Conservation (phyloP, 352 stramenopile species). For the Globisporangium nagaii region DNA sequence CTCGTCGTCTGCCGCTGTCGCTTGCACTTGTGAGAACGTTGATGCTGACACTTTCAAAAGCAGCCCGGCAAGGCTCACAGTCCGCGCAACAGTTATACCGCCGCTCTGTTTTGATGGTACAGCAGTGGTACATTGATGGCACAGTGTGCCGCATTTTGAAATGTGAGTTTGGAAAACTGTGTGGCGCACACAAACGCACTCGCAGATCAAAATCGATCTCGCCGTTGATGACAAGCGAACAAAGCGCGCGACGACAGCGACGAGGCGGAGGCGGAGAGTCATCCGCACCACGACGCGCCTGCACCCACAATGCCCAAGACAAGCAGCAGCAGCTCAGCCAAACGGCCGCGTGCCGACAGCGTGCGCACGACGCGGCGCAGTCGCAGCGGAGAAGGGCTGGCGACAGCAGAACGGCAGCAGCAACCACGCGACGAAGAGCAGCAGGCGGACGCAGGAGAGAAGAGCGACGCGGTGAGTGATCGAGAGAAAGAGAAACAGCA, state of each 20-base stretch:
- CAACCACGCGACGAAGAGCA: too few species aligned
- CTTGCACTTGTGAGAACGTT: conserved; percentile 5
- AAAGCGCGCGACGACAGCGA: background rate
- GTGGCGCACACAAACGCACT: too few species aligned
- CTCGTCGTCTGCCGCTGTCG: background rate
- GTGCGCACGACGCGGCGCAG: background rate
- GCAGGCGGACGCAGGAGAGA: background rate
- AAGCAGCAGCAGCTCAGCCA: background rate
- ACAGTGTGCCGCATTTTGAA: background rate
- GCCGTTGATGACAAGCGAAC: background rate
- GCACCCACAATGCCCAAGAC: background rate
- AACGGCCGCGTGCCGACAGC: background rate
- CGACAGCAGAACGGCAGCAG: too few species aligned
- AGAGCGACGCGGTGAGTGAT: too few species aligned
- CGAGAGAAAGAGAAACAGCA: conserved; percentile 5
- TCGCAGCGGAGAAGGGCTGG: background rate
- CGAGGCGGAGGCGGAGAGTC: too few species aligned
- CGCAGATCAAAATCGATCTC: too few species aligned
- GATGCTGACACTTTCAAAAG: conserved; percentile 4
- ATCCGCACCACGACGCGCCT: too few species aligned
- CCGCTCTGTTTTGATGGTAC: background rate
- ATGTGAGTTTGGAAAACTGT: too few species aligned
- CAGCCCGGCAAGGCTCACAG: background rate
- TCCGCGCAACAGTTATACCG: background rate
- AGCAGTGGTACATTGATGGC: background rate